Base-by-base conservation (phyloP, 441 rosid species). In the Pelargonium cotyledonis region DNA sequence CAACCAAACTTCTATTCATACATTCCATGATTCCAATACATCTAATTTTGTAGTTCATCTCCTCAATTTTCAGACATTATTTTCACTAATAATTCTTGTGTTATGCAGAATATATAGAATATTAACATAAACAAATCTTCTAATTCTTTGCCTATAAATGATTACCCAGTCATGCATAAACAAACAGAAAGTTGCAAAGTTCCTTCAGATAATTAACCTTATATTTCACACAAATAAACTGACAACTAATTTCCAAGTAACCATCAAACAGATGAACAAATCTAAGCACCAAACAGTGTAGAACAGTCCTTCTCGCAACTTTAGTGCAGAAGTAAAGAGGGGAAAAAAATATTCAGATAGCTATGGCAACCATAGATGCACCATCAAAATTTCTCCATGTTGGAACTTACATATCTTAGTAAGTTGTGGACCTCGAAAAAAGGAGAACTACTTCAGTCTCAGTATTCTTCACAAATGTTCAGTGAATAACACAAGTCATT, bases 41-140 rank as follows among this genome's bases (percentile, higher is more conserved):
- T 9, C 23, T 21, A 60, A 21, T 18, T 18, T 57, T 18, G 31
- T 57, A 57, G 63, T 21, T 60, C 63, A 8, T 60, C n/a, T 35
- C 63, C 35, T 21, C 11, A 23, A 11, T 19, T 57, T 57, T 57
- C 63, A 9, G 7, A 5, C 2, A 16, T 55, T 1, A 16, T 1
- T 55, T 57, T 57, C 63, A 57, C 63, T 18, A 57, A 57, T 5
- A 57, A 2, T 57, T 57, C 63, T 57, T 57, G 49, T 44, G 49
- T 9, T 44, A 11, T 10, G 49, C 10, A 44, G 14, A 44, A 44
- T 44, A 11, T 44, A 44, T 8, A 8, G 12, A 44, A 4, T 46
- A 46, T 4, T 12, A 46, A 46, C 49, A 44, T 10, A 46, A 46
- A 46, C 5, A 46, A 46, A 1, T 46, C 51, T 46, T 46, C 51